These are phyloP conservation scores for Scheffersomyces titani DNA, from an alignment of 1,139 yeast species.

Conservation along the genomic window DNA sequence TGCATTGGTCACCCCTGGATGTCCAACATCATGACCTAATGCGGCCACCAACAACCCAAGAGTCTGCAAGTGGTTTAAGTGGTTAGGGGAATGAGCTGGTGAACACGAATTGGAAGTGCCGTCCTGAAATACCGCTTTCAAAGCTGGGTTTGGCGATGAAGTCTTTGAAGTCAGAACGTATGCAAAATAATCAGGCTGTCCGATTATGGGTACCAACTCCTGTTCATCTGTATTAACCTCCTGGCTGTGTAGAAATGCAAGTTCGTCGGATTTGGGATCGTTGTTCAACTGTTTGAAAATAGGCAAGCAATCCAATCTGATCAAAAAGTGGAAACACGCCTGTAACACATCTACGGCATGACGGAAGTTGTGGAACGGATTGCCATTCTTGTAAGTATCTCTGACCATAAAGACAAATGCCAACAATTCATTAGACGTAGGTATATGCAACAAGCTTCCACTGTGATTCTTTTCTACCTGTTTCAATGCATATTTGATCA, in stretches of 20 bases:
- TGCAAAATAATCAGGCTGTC: conserved; percentile 5
- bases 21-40: conserved; percentile 94
- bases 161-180: conserved; percentile 41
- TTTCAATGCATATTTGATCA: conserved; percentile 51
- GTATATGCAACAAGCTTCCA: conserved; percentile 15
- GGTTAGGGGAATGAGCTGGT: conserved; percentile 8
- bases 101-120: conserved; percentile 4
- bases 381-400: conserved; percentile 77
- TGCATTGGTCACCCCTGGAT: conserved; percentile 90
- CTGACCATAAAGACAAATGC: conserved; percentile 66
- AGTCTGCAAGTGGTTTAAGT: conserved; percentile 49
- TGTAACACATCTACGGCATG: conserved; percentile 96
- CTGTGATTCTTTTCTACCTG: conserved; percentile 22
- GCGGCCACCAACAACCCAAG: conserved; percentile 75
- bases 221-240: conserved; percentile 9
- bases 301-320: conserved; percentile 50
- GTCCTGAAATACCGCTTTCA: neutral
- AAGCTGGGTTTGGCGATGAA: conserved; percentile 14
- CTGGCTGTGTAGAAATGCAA: conserved; percentile 2
- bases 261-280: conserved; percentile 31
- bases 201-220: conserved; percentile 9
- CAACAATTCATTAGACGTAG: conserved; percentile 47
- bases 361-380: conserved; percentile 91
- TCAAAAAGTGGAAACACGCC: conserved; percentile 71
- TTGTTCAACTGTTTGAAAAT: conserved; percentile 35